Evolutionary conservation across 495 filamentous ascomycete species (phyloP), one percentile per base, ranked within the genome.

Genomic region (Physcia stellaris): DNA sequence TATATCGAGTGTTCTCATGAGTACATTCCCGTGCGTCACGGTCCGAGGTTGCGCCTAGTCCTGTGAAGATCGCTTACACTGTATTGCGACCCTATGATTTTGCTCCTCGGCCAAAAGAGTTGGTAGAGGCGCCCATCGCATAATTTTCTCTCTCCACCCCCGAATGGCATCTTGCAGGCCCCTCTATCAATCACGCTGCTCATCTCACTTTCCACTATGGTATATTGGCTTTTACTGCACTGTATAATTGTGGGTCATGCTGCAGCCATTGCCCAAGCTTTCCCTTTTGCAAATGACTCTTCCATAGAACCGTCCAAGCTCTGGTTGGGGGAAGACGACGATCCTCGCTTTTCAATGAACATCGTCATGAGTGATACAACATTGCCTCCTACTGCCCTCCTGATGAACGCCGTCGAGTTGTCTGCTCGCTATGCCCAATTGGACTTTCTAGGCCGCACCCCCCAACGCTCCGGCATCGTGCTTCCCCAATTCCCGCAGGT

Each of bases 331-430:
- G 20, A 4, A 5, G 4, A 37, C 13, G 35, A 37, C 9, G 35
- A 37, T 37, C 35, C 19, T 4, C 35, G 35, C 4, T 37, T 37
- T 24, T 37, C 35, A 37, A 37, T 37, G 22, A 7, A 15, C 4
- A 27, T 26, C 12, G 35, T 13, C 4, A 13, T n/a, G 21, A 37
- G 35, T 16, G 35, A 24, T 11, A 37, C 35, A 11, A 37, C 12
- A 27, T 22, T 37, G 10, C 35, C 35, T 5, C 7, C 35, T 12
- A 37, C 35, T 13, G 7, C 35, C 10, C 22, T 37, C 35, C 35
- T 37, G 22, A 37, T 37, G 35, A 26, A 15, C 18, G 35, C 35
- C 20, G 21, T 37, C 35, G 35, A 37, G 22, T 13, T 37, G n/a
- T 3, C 20, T 7, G 35, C 35, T 24, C 20, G 12, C 15, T 37